These are phyloP conservation scores for Apiotrichum gamsii DNA, from an alignment of 1,284 basidiomycete species.

Conservation along the genomic window DNA sequence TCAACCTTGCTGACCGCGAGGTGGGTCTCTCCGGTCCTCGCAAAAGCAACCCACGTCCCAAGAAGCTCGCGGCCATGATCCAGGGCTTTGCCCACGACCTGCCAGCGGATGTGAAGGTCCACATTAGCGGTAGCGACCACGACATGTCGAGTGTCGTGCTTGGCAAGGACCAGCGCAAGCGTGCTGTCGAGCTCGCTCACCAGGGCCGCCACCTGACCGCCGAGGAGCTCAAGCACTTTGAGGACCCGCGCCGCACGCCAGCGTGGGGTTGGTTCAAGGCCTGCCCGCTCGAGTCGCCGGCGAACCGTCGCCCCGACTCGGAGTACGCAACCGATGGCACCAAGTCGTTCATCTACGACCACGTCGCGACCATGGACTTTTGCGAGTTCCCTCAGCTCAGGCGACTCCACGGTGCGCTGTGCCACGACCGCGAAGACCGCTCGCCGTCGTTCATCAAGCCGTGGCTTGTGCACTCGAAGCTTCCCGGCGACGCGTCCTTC, in stretches of 20 bases:
- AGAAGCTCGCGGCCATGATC: slow-evolving; percentile 31
- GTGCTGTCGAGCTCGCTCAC: slow-evolving; percentile 44
- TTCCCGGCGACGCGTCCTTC: slow-evolving; percentile 43
- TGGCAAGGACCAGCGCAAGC: slow-evolving; percentile 45
- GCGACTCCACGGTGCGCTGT: slow-evolving; percentile 44
- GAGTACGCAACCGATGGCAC: slow-evolving; percentile 26
- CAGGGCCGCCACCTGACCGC: slow-evolving; percentile 41
- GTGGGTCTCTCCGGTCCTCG: slow-evolving; percentile 31
- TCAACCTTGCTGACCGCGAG: slow-evolving; percentile 25
- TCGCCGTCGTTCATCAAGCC: slow-evolving; percentile 44
- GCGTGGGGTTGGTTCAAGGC: slow-evolving; percentile 48
- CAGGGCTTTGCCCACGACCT: slow-evolving; percentile 35
- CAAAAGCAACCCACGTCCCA: slow-evolving; percentile 26
- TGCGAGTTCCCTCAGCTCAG: slow-evolving; percentile 50
- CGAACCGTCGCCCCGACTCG: slow-evolving; percentile 36
- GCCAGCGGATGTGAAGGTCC: slow-evolving; percentile 35
- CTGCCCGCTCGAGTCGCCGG: slow-evolving; percentile 42
- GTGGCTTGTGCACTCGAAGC: slow-evolving; percentile 44
- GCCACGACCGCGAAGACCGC: slow-evolving; percentile 40
- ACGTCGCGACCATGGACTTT: slow-evolving; percentile 50
- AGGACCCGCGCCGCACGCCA: slow-evolving; percentile 42
- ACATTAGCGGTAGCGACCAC: slow-evolving; percentile 44
- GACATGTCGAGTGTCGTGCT: slow-evolving; percentile 45
- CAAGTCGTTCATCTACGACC: slow-evolving; percentile 49
- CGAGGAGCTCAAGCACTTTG: slow-evolving; percentile 40